Conservation (phyloP, 257 asterid genomes). For the Henckelia pumila region DNA sequence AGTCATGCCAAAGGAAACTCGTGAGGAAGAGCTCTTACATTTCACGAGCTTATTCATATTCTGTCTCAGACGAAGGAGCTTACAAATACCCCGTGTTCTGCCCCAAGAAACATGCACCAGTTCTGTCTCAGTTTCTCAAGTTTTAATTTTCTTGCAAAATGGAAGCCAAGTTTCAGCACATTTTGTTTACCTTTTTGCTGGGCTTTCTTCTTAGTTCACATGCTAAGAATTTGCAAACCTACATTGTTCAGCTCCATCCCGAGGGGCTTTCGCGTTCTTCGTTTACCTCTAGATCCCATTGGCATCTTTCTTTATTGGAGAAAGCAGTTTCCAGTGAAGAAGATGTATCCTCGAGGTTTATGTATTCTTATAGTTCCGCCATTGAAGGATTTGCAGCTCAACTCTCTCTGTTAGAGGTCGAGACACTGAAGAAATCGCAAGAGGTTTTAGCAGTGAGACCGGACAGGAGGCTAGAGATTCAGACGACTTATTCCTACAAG, state of each 20-base stretch:
- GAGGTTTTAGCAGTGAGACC: conserved; percentile 67
- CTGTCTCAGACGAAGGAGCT: conserved; percentile 36
- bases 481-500: conserved; percentile 78
- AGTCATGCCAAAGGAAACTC: conserved; percentile 53
- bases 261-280: conserved; percentile 35
- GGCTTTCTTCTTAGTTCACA: conserved; percentile 29
- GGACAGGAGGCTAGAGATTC: conserved; percentile 56
- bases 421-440: conserved; percentile 29
- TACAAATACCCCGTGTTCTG: conserved; percentile 52
- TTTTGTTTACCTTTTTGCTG: conserved; percentile 30
- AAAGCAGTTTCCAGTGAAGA: conserved; percentile 38
- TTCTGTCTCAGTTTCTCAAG: conserved; percentile 1
- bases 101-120: conserved; percentile 35
- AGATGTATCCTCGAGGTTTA: conserved; percentile 54
- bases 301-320: conserved; percentile 82
- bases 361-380: conserved; percentile 71
- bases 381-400: conserved; percentile 91
- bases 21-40: conserved; percentile 78
- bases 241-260: conserved; percentile 84
- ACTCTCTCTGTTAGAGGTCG: conserved; percentile 47
- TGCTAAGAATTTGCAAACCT: conserved; percentile 57
- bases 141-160: conserved; percentile 26
- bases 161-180: conserved; percentile 33
- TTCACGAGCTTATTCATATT: conserved; percentile 67
- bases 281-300: conserved; percentile 53